phyloP scores from a whole-genome alignment of 768 basidiomycete species.

The Pleurotus giganteus region DNA sequence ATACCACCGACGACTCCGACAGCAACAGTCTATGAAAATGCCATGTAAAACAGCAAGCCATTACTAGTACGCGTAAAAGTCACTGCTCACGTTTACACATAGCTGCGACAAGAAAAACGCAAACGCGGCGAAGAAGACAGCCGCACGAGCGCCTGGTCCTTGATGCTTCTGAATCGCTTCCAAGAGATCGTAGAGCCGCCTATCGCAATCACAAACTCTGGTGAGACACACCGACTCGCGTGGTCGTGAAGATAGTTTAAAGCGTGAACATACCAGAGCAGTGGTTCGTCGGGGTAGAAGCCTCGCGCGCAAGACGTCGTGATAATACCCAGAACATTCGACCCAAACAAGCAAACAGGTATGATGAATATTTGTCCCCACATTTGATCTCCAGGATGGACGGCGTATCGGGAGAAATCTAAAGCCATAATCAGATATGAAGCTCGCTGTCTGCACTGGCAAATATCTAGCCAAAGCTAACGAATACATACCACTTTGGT shows the following conservation, averaged over 20 bases:
- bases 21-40: conserved; percentile 19
- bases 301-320: conserved; percentile 27
- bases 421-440: not conserved
- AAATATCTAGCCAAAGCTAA: not conserved
- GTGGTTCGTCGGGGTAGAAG: conserved; percentile 28
- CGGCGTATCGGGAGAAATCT: conserved; percentile 32
- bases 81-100: conserved; percentile 24
- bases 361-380: conserved; percentile 29
- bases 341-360: conserved; percentile 26
- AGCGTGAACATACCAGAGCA: conserved; percentile 21
- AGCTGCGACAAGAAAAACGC: conserved; percentile 29
- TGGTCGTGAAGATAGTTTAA: not conserved
- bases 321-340: conserved; percentile 29
- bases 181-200: conserved; percentile 29
- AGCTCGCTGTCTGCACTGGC: too few species aligned
- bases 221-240: not conserved
- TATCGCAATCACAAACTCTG: conserved; percentile 1
- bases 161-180: conserved; percentile 27
- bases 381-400: conserved; percentile 26
- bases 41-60: not conserved
- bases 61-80: not conserved
- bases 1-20: conserved; percentile 32
- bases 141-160: conserved; percentile 25
- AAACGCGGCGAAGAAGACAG: conserved; percentile 29
- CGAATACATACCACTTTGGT: conserved; percentile 17